Percentiles rank a stretch among this genome's conserved stretches.
These are phyloP conservation scores for Juglanconis juglandina DNA, from an alignment of 2,329 filamentous ascomycete species.

Conservation along the genomic window DNA sequence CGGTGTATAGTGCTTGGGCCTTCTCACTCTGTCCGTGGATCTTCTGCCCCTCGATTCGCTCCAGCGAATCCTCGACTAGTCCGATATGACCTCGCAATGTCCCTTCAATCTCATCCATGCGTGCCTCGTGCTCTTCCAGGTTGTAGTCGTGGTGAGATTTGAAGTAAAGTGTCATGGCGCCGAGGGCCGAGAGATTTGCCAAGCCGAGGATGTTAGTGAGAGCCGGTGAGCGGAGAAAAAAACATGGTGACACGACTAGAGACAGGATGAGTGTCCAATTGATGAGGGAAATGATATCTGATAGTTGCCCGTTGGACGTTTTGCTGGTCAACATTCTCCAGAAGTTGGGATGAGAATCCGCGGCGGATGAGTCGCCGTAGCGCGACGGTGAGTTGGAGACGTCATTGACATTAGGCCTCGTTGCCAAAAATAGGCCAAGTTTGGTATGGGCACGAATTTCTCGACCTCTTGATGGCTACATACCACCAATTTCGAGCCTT, in stretches of 20 bases:
- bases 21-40: conserved; percentile 11
- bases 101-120: conserved; percentile 15
- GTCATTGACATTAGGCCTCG: not conserved
- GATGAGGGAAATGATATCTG: not conserved
- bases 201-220: conserved; percentile 8
- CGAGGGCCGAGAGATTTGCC: conserved; percentile 8
- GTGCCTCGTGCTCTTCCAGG: conserved; percentile 10
- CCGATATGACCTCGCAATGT: conserved; percentile 14
- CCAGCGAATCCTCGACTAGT: conserved; percentile 12
- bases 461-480: too few species aligned
- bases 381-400: not conserved
- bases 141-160: conserved; percentile 4
- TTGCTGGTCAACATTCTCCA: not conserved
- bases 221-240: conserved; percentile 8
- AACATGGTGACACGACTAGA: conserved; percentile 1
- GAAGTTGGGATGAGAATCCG: not conserved
- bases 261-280: not conserved
- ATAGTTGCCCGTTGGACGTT: too few species aligned
- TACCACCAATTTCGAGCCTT: not conserved
- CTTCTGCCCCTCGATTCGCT: conserved; percentile 13
- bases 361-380: too few species aligned
- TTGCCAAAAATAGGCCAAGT: not conserved
- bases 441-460: not conserved
- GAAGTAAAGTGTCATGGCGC: conserved; percentile 2
- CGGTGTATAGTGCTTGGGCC: conserved; percentile 7